Evolutionary conservation across 805 yeast genomes (phyloP), one percentile per base, ranked within the genome.

Genomic region (Candida ortonii): DNA sequence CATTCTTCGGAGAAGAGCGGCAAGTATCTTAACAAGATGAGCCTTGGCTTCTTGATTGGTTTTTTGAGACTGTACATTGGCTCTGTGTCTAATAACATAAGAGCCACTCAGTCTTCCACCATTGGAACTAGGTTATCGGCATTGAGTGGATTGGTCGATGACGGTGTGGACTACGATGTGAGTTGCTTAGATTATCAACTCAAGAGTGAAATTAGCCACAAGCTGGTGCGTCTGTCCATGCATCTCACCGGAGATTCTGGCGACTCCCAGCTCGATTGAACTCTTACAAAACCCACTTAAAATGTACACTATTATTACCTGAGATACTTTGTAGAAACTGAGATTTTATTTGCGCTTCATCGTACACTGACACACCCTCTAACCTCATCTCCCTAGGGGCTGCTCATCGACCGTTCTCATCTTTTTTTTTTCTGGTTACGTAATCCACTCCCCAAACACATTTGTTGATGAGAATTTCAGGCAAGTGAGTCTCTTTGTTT

Each of bases 131-230:
- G 28, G 6, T 21, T 16, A 12, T 13, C 3, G 16, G 17, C 22
- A 22, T 28, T 12, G 24, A 38, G 16, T 22, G n/a, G 28, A 16
- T 26, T 28, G 16, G 30, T 29, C 13, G 31, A 34, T 10, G 39
- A 43, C 6, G 44, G 41, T 14, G 30, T 35, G 1, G 47, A 43
- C 16, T 47, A 38, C 18, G 55, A 52, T 23, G 43, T 55, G 14
- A 32, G 43, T 3, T 44, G 45, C 11, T 38, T 59, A 27, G 55
- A 51, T 33, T 52, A 46, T 32, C 49, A 53, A 20, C 36, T 59
- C 25, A 53, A 49, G 32, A 56, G 59, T 39, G 59, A 53, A 16
- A 38, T 61, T 16, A 49, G 55, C 25, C 55, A 61, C 33, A 45
- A 41, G 22, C 48, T 60, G 25, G 43, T 61, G 5, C 40, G 43